Evolutionary conservation across 495 filamentous ascomycete species (phyloP), one percentile per base, ranked within the genome.

Genomic region (Oleoguttula mirabilis): DNA sequence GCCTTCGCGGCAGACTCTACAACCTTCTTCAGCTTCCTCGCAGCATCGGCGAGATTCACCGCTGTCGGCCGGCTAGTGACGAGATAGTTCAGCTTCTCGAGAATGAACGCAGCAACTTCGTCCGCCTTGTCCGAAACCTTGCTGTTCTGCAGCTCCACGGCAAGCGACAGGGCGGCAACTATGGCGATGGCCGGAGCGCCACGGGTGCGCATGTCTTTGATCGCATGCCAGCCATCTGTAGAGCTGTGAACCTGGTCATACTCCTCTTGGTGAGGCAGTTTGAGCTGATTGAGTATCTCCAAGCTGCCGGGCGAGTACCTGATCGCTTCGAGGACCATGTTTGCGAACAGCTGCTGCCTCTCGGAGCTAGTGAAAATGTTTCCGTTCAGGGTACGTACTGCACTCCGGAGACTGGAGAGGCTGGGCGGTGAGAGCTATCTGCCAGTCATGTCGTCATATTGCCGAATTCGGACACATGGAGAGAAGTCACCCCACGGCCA

Each of bases 161-260:
- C 85, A 23, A 94, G 73, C 4, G 80, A 78, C 25, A 98, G 74
- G 5, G 84, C 85, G 19, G 92, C 90, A 12, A 98, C 90, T 39
- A 98, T 95, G 24, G 92, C 90, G 55, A 98, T 98, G 30, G 92
- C 90, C 15, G 90, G 90, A 10, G 90, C 90, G 21, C 90, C 85
- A 60, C 86, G 74, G 17, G 94, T 88, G 43, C 85, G 76, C 90
- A 98, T 98, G 15, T 82, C 72, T 57, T 82, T 82, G 59, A 98
- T 98, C 36, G 85, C 84, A 59, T 87, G 73, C 71, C 87, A 96
- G 12, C 82, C 90, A 64, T 94, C 83, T 50, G 86, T 71, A 49
- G 75, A 72, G 10, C 77, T 80, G 11, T 60, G 66, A 36, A 98
- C 76, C 27, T 76, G 55, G 45, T 90, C 78, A 54, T 85, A 96